Base-by-base conservation (phyloP, 306 rosid species). In the Castanopsis chinensis region DNA sequence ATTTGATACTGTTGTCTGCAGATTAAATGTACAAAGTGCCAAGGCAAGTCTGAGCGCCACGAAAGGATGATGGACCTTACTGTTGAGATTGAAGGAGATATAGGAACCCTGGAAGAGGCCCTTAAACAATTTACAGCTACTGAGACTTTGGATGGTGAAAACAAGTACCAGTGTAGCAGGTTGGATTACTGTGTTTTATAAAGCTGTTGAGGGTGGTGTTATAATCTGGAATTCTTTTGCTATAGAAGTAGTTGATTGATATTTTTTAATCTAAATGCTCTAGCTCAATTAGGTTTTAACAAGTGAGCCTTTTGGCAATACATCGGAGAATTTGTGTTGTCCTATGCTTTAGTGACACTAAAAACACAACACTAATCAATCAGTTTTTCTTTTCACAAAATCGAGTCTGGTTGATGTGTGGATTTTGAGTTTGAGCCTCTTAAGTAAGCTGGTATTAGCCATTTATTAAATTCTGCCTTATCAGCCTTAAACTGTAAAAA, bases 41-140 rank as follows among this genome's bases (percentile, higher is more conserved):
- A 88, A 60, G 92, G 91, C 72, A 95, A 91, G 90, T 95, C 99
- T 51, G 98, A 93, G 90, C 89, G 91, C 81, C 98, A 89, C 51
- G 99, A 95, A 87, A 89, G 93, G 81, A 95, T 95, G 91, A 93
- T 94, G 99, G 99, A 94, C 86, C 88, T 94, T 37, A 87, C 97
- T 19, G 97, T 94, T 80, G 97, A 90, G 92, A 94, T 94, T 77
- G 97, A 89, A 87, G 99, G 99, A 77, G 95, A 94, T 76, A 91
- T 94, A 84, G 78, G 91, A 83, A 91, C 89, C 82, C 81, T 95
- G 77, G 89, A 78, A 69, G 98, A 95, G 81, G 98, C 99, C 71
- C 94, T 95, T 56, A 87, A 85, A 57, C 84, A 80, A 76, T 95
- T 90, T 82, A 91, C 99, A 3, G 83, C 89, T 74, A 90, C 98